These are phyloP conservation scores for Ophioceras dolichostomum DNA, from an alignment of 2,329 filamentous ascomycete species.

Conservation along the genomic window DNA sequence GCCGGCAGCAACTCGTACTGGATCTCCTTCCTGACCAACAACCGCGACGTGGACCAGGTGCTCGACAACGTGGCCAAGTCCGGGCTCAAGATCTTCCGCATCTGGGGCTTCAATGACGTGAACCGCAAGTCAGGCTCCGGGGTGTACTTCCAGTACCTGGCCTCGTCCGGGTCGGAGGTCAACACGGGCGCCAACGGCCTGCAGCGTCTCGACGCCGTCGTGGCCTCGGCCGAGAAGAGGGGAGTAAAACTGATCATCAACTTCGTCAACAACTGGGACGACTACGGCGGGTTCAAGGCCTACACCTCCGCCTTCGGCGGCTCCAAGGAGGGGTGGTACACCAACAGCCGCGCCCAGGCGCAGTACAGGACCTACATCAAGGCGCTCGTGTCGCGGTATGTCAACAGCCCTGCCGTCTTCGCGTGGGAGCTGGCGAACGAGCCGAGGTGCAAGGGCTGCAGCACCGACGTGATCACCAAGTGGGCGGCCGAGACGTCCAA, in stretches of 20 bases:
- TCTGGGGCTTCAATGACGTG: slow-evolving; percentile 54
- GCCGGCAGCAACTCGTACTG: slow-evolving; percentile 45
- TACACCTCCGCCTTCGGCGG: slow-evolving; percentile 44
- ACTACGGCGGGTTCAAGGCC: slow-evolving; percentile 50
- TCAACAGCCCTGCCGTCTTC: slow-evolving; percentile 30
- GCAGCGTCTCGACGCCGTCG: slow-evolving; percentile 52
- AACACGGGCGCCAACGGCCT: slow-evolving; percentile 52
- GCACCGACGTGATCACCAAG: slow-evolving; percentile 40
- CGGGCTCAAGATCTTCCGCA: slow-evolving; percentile 43
- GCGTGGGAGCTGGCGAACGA: slow-evolving; percentile 42
- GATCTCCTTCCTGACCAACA: slow-evolving; percentile 37
- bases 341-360: slow-evolving; percentile 29
- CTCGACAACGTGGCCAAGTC: slow-evolving; percentile 33
- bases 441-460: slow-evolving; percentile 48
- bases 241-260: slow-evolving; percentile 53
- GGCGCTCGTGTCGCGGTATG: slow-evolving; percentile 31
- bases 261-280: slow-evolving; percentile 58
- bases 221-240: slow-evolving; percentile 43
- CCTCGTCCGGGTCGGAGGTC: slow-evolving; percentile 38
- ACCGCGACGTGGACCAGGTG: slow-evolving; percentile 40
- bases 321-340: slow-evolving; percentile 39
- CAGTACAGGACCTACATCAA: slow-evolving; percentile 38
- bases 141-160: slow-evolving; percentile 42
- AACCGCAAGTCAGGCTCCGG: slow-evolving; percentile 23
- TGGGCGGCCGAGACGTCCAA: slow-evolving; percentile 45